Evolutionary conservation across 1,284 basidiomycete species (phyloP).

Genomic region (Xerocomus nothofagi): DNA sequence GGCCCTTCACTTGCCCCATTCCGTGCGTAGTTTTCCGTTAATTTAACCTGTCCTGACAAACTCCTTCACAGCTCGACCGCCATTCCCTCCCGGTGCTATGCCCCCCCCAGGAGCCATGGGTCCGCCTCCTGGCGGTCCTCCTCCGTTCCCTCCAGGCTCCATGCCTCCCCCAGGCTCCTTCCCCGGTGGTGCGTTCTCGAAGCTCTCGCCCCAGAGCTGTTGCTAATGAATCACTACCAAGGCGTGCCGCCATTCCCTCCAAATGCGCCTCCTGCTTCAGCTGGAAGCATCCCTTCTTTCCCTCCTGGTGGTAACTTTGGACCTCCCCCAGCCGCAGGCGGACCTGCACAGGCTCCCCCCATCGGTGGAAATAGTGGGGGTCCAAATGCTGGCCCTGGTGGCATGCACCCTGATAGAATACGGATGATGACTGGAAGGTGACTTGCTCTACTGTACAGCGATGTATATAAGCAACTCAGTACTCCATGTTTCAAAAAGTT

Average conservation of each 20-base stretch:
- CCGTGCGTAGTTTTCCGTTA: constrained; percentile 8
- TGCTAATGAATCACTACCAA: constrained; percentile 14
- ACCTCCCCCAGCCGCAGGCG: constrained; percentile 35
- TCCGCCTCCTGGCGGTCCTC: constrained; percentile 53
- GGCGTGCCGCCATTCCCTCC: constrained; percentile 65
- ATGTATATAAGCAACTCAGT: neutral
- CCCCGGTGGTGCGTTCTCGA: constrained; percentile 39
- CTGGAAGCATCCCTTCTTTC: constrained; percentile 44
- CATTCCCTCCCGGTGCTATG: constrained; percentile 63
- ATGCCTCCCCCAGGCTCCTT: constrained; percentile 42
- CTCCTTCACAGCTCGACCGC: constrained; percentile 51
- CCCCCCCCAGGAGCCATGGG: constrained; percentile 52
- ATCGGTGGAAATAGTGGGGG: constrained; percentile 22
- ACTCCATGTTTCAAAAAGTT: neutral
- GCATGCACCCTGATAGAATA: constrained; percentile 84
- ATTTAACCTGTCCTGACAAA: neutral
- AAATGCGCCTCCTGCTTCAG: constrained; percentile 41
- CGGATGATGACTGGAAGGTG: constrained; percentile 69
- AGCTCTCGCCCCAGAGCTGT: neutral
- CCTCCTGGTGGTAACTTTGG: constrained; percentile 44
- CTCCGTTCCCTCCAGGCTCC: constrained; percentile 39
- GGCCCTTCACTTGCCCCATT: constrained; percentile 36
- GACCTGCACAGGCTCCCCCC: constrained; percentile 32
- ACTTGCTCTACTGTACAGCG: constrained; percentile 1
- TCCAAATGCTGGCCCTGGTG: constrained; percentile 42